Evolutionary conservation across 108 stramenopile species (phyloP).

Genomic region (Cyclostephanos invisitatus): DNA sequence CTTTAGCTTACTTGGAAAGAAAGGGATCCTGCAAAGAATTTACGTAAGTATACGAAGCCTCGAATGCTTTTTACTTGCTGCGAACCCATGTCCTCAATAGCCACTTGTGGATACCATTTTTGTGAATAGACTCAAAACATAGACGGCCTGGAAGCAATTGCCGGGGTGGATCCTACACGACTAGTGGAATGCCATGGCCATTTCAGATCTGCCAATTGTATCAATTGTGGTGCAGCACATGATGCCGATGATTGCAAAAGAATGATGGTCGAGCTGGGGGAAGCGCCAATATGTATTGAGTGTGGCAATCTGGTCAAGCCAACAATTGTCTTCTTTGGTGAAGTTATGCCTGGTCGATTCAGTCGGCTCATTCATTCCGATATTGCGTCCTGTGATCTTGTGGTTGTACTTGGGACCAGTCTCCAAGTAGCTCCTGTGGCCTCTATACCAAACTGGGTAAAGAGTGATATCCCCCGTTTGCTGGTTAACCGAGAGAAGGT

Average conservation of each 20-base stretch:
- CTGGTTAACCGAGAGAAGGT: slow-evolving; percentile 44
- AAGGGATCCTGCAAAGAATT: slow-evolving; percentile 70
- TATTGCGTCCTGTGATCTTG: slow-evolving; percentile 60
- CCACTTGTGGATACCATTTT: not conserved
- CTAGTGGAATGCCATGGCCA: slow-evolving; percentile 92
- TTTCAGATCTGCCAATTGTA: slow-evolving; percentile 76
- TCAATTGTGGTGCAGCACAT: slow-evolving; percentile 44
- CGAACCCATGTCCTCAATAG: not conserved
- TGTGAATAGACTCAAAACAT: slow-evolving; percentile 86
- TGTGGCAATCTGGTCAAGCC: slow-evolving; percentile 91
- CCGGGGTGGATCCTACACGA: slow-evolving; percentile 71
- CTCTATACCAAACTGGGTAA: slow-evolving; percentile 38
- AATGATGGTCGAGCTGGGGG: slow-evolving; percentile 55
- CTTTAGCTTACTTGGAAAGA: slow-evolving; percentile 75
- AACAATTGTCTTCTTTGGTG: slow-evolving; percentile 96
- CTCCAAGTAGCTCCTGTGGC: slow-evolving; percentile 86
- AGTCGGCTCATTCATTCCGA: slow-evolving; percentile 54
- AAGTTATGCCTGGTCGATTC: slow-evolving; percentile 79
- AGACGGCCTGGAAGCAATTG: slow-evolving; percentile 88
- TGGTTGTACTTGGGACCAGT: slow-evolving; percentile 86
- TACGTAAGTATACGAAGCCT: slow-evolving; percentile 38
- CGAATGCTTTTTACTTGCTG: not conserved
- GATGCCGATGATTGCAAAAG: slow-evolving; percentile 53
- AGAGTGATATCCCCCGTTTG: slow-evolving; percentile 9
- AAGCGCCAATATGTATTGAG: slow-evolving; percentile 58